A percentile compares a stretch with the other conserved stretches of the same genome.
Conservation (phyloP, 1,284 basidiomycete species). For the Puccinia polysora region DNA sequence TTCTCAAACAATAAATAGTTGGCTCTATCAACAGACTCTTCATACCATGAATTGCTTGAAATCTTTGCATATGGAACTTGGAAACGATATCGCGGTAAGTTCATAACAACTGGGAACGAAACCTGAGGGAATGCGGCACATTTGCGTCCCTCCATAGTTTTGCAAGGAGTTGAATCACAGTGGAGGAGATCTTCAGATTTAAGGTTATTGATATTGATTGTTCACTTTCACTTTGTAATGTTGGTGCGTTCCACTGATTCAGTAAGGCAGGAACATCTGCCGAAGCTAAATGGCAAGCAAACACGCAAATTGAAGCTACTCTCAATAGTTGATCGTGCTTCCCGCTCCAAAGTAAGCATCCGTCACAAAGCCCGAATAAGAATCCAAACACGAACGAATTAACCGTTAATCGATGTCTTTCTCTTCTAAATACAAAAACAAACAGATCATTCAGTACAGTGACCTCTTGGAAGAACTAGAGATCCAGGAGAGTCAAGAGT, state of each 20-base stretch:
- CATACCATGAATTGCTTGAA: slow-evolving; percentile 60
- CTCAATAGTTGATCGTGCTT: slow-evolving; percentile 74
- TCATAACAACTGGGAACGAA: too few species aligned
- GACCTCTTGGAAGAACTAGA: slow-evolving; percentile 65
- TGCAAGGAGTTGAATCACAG: too few species aligned
- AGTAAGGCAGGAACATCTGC: slow-evolving; percentile 66
- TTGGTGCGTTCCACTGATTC: slow-evolving; percentile 11
- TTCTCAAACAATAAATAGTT: background rate
- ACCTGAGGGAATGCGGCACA: slow-evolving; percentile 48
- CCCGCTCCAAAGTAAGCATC: slow-evolving; percentile 62
- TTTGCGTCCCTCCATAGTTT: slow-evolving; percentile 22
- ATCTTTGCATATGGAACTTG: slow-evolving; percentile 85
- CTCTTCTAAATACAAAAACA: slow-evolving; percentile 11
- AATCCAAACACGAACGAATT: background rate
- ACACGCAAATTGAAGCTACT: slow-evolving; percentile 83
- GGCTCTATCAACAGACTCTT: slow-evolving; percentile 22
- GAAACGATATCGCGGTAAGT: slow-evolving; percentile 61
- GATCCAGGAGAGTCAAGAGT: slow-evolving; percentile 69
- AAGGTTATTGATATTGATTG: background rate
- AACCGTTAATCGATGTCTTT: background rate
- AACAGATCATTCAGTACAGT: slow-evolving; percentile 69
- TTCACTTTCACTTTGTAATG: background rate
- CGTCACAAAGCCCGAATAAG: background rate
- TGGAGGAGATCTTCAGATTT: too few species aligned
- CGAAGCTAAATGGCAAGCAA: slow-evolving; percentile 67